phyloP scores from a whole-genome alignment of 83 land plant species.

The Isoetes engelmannii region DNA sequence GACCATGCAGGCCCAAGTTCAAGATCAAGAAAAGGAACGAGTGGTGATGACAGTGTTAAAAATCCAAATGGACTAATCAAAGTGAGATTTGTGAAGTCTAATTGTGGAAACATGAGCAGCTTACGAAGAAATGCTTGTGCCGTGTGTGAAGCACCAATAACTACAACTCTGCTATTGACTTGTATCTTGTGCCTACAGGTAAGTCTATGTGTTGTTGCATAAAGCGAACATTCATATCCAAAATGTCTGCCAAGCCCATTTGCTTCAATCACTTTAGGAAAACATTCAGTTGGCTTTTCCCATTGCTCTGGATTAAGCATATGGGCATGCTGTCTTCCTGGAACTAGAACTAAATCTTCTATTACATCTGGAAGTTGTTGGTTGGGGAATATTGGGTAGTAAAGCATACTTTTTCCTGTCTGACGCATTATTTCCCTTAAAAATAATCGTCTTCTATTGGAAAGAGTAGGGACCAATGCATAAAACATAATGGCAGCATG shows the following conservation, averaged over 20 bases:
- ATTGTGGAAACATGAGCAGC: background rate
- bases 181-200: constrained; percentile 13
- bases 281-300: constrained; percentile 1
- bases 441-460: constrained; percentile 11
- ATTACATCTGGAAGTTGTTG: constrained; percentile 21
- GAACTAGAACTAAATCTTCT: constrained; percentile 17
- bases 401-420: constrained; percentile 21
- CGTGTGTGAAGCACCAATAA: constrained; percentile 25
- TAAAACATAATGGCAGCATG: constrained; percentile 16
- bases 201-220: constrained; percentile 17
- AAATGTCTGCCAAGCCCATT: constrained; percentile 1
- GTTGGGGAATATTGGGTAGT: constrained; percentile 19
- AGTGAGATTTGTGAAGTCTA: constrained; percentile 24
- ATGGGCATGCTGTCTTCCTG: constrained; percentile 19
- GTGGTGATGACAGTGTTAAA: background rate
- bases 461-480: constrained; percentile 19
- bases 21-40: constrained; percentile 9
- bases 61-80: constrained; percentile 21
- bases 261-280: background rate
- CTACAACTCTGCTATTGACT: constrained; percentile 23
- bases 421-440: constrained; percentile 25
- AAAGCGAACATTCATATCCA: constrained; percentile 26
- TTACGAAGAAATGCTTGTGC: constrained; percentile 24
- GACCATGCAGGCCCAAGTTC: constrained; percentile 17
- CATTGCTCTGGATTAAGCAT: constrained; percentile 11